Percentiles rank a stretch among this genome's conserved stretches.
phyloP scores from a whole-genome alignment of 192 early-diverging fungal species.

The Entomortierella beljakovae region DNA sequence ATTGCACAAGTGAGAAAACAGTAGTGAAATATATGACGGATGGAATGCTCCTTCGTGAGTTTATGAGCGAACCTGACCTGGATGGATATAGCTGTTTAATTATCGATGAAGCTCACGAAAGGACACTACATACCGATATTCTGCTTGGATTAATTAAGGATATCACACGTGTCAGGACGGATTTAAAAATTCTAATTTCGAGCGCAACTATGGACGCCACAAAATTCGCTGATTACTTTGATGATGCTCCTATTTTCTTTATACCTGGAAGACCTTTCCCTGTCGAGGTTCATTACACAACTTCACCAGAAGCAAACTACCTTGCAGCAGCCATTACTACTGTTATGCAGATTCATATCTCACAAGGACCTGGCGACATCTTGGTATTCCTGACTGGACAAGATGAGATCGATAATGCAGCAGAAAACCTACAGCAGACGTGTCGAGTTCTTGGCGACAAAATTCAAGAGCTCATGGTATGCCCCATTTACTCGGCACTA shows the following conservation, averaged over 20 bases:
- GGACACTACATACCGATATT: slow-evolving; percentile 96
- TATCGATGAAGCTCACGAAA: slow-evolving; percentile 99
- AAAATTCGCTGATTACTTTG: slow-evolving; percentile 97
- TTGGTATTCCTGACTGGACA: slow-evolving; percentile 97
- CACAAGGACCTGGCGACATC: slow-evolving; percentile 90
- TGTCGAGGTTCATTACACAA: slow-evolving; percentile 96
- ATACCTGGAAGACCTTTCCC: slow-evolving; percentile 95
- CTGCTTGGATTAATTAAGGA: slow-evolving; percentile 97
- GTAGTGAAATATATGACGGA: slow-evolving; percentile 99
- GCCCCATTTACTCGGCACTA: slow-evolving; percentile 96
- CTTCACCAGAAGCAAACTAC: slow-evolving; percentile 97
- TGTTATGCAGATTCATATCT: slow-evolving; percentile 94
- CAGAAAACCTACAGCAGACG: slow-evolving; percentile 83
- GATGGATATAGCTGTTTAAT: slow-evolving; percentile 92
- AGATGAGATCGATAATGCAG: slow-evolving; percentile 96
- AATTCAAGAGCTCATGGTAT: slow-evolving; percentile 91
- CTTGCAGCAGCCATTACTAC: slow-evolving; percentile 92
- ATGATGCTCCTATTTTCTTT: slow-evolving; percentile 91
- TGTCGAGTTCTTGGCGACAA: slow-evolving; percentile 85
- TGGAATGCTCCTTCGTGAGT: slow-evolving; percentile 97
- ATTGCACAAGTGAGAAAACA: slow-evolving; percentile 96
- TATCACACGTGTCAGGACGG: slow-evolving; percentile 92
- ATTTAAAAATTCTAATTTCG: slow-evolving; percentile 94
- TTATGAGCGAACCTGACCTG: slow-evolving; percentile 96
- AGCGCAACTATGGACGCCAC: slow-evolving; percentile 98